Base-by-base conservation (phyloP, 371 early-diverging fungal species). In the Dichotomocladium elegans region DNA sequence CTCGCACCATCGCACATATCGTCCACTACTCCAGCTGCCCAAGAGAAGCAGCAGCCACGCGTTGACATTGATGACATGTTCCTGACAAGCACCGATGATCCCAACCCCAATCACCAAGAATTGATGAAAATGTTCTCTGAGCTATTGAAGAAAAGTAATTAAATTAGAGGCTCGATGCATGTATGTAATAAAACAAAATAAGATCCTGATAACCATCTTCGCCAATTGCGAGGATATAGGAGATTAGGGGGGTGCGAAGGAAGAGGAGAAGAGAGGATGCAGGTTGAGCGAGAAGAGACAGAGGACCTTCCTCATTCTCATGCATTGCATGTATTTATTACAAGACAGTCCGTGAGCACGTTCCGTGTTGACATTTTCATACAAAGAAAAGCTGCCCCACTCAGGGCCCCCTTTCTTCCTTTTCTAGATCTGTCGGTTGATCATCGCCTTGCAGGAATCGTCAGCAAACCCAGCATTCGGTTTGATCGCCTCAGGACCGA, bases 381-480 rank as follows among this genome's bases (percentile, higher is more conserved):
- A 42, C 43, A 42, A 17, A 17, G 24, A 21, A 42, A 42, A 42
- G 24, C 26, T 46, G 37, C 17, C 37, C n/a, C 21, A n/a, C 21
- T n/a, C 37, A 37, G n/a, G 17, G 21, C n/a, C 37, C 37, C 37
- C 37, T 37, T n/a, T 9, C 14, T 17, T 37, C 37, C 37, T 17
- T 37, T 21, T 37, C 37, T 21, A 17, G 21, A 17, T 37, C 21
- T 37, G 15, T 12, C 3, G 25, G 57, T 41, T 45, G 57, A 56
- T 56, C 50, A 56, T 56, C 50, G 15, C 42, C 57, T 56, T 49
- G 57, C 57, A 56, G 57, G 57, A 47, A 47, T 45, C 41, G 43
- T 56, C 57, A 50, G 48, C 57, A 56, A 56, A 56, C 44, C 30
- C 41, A 35, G 33, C 37, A 33, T 34, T 40, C 37, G 37, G 37